Base-by-base conservation (phyloP, 1,284 basidiomycete genomes). In the Tilletiopsis washingtonensis region DNA sequence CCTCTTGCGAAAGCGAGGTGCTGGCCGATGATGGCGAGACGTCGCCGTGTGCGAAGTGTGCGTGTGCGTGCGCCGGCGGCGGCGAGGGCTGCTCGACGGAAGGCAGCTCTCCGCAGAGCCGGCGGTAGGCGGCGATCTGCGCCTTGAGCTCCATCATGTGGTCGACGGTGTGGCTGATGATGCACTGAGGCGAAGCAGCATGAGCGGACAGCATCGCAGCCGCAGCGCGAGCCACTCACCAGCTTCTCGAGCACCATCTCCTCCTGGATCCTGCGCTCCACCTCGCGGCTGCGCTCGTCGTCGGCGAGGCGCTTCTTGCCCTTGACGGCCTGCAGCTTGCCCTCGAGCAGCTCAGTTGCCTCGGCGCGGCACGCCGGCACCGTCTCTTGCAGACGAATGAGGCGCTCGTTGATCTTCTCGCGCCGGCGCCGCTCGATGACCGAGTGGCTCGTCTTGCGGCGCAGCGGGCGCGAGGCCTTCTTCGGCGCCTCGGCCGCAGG, bases 351-450 rank as follows among this genome's bases (percentile, higher is more conserved):
- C 36, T 68, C 64, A 25, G 51, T 49, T n/a, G 61, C 66, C 46
- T 73, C 64, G 20, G 60, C 54, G 39, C 57, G 57, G 36, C 71
- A 73, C 7, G 71, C 71, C 0, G 71, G 71, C 9, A 73, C 62
- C 14, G 56, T 44, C 34, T 51, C 50, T 40, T 71, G 69, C 25
- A 73, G 46, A 14, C 54, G 44, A 32, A 71, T 56, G 6, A 73
- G 62, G 43, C 67, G 64, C 45, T 73, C 69, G 52, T 73, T 73
- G 61, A 73, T 73, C 59, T 73, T 73, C 40, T 70, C 67, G 17
- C 71, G 44, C 9, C 71, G 51, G 17, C 69, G 58, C 7, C 71
- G 45, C 49, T 73, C 71, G 40, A 73, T 73, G 51, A 71, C 54
- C 17, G 63, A 67, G 47, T 73, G 71, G 40, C 64, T 61, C 25